These are phyloP conservation scores for Oxyria digyna DNA, from an alignment of 148 eudicot species.

Conservation along the genomic window DNA sequence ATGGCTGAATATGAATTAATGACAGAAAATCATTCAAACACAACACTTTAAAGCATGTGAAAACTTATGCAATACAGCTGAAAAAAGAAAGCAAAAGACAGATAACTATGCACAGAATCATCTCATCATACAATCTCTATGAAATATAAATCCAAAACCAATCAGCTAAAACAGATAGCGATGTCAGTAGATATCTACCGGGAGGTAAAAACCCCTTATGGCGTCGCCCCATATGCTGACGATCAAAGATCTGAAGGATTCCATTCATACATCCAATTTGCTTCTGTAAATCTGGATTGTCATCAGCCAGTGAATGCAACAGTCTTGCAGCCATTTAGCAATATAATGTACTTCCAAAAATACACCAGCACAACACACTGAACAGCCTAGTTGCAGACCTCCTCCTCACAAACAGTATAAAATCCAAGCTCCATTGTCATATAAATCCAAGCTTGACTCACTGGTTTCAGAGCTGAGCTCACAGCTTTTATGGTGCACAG, in stretches of 20 bases:
- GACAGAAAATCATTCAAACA: neutral
- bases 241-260: constrained; percentile 60
- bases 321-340: constrained; percentile 71
- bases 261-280: constrained; percentile 91
- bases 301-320: constrained; percentile 82
- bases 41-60: too few species aligned
- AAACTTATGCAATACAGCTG: neutral
- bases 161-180: neutral
- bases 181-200: constrained; percentile 23
- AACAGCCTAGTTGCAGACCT: neutral
- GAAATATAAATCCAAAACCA: neutral
- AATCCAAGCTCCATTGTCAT: neutral
- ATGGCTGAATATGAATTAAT: too few species aligned
- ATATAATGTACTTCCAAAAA: neutral
- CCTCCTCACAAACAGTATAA: neutral
- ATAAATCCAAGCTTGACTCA: neutral
- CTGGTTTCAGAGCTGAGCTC: neutral
- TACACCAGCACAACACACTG: neutral
- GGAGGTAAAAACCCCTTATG: constrained; percentile 43
- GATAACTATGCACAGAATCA: neutral
- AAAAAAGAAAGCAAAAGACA: neutral
- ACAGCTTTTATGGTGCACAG: neutral
- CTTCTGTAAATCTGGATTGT: constrained; percentile 83
- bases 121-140: neutral
- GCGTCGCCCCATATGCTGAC: constrained; percentile 55